Conservation (phyloP, 768 basidiomycete species). For the Suillus hirtellus region DNA sequence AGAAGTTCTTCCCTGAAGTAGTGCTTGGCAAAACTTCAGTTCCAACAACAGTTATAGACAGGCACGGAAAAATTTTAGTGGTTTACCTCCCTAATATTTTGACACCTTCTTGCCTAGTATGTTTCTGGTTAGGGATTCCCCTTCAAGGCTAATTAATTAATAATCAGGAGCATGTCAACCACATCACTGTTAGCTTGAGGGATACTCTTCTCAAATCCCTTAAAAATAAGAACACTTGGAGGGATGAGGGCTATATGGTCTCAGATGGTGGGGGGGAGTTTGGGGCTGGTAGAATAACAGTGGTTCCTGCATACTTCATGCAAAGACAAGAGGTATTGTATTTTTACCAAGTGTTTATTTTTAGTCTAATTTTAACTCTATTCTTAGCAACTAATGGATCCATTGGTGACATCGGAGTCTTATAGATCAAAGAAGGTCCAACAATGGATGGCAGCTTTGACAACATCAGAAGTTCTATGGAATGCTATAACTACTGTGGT, state of each 20-base stretch:
- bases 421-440: neutral
- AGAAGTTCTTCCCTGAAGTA: no score
- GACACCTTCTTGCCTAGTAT: neutral
- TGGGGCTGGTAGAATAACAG: neutral
- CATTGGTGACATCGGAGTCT: neutral
- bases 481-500: neutral
- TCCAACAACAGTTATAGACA: no score
- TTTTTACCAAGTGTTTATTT: neutral
- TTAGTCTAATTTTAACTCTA: neutral
- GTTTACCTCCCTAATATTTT: neutral
- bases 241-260: neutral
- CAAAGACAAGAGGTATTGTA: neutral
- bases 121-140: neutral
- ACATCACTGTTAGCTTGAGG: neutral
- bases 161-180: neutral
- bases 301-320: neutral
- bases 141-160: neutral
- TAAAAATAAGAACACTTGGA: neutral
- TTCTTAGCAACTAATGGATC: neutral
- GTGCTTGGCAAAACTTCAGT: no score
- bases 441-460: neutral
- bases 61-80: neutral
- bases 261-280: neutral
- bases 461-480: neutral
- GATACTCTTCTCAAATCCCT: neutral